A percentile compares a stretch with the other conserved stretches of the same genome.
Conservation (phyloP, 495 filamentous ascomycete species). For the Monascus purpureus region DNA sequence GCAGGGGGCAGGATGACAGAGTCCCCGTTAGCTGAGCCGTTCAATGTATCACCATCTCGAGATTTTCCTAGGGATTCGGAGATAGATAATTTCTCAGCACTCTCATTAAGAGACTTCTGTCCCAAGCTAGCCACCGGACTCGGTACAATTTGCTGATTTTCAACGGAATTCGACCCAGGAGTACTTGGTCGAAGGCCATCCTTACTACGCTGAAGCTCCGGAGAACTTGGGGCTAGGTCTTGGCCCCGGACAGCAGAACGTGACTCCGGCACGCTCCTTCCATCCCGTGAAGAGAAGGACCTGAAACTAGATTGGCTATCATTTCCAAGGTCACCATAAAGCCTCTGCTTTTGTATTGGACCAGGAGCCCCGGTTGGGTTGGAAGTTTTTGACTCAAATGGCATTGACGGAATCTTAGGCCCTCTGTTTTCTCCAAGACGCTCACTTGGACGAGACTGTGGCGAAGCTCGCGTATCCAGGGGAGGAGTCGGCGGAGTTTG, state of each 20-base stretch:
- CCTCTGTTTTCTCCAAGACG: constrained; percentile 9
- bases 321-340: constrained; percentile 7
- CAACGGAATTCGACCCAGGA: constrained; percentile 12
- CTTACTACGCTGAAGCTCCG: constrained; percentile 12
- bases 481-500: constrained; percentile 8
- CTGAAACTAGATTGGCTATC: constrained; percentile 6
- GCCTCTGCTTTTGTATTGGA: constrained; percentile 3
- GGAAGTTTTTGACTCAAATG: constrained; percentile 10
- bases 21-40: constrained; percentile 2
- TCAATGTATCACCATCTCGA: constrained; percentile 7
- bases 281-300: constrained; percentile 17
- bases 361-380: constrained; percentile 7
- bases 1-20: constrained; percentile 10
- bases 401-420: constrained; percentile 7
- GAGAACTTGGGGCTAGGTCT: constrained; percentile 7
- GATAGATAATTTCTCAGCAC: constrained; percentile 6
- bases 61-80: constrained; percentile 6
- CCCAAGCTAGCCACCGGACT: constrained; percentile 14
- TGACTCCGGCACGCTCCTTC: constrained; percentile 8
- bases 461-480: constrained; percentile 10
- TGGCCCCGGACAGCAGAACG: constrained; percentile 8
- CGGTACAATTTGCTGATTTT: constrained; percentile 8
- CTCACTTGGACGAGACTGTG: constrained; percentile 15
- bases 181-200: constrained; percentile 21
- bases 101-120: constrained; percentile 14